Conservation (phyloP, 179 eudicot species). For the Spergularia azorica region DNA sequence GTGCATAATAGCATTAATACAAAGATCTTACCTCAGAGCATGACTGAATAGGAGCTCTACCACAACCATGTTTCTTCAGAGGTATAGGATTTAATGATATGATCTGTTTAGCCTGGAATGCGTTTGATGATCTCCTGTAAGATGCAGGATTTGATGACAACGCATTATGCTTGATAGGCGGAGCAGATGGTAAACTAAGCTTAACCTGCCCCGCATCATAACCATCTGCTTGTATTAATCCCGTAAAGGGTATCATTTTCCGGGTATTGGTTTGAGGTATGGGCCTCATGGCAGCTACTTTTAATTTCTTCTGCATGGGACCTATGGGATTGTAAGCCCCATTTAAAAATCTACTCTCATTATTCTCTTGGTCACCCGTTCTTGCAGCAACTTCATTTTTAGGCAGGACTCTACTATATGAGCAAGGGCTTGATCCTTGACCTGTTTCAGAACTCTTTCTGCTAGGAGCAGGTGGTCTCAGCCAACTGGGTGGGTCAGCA, state of each 20-base stretch:
- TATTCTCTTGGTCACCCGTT: conserved; percentile 39
- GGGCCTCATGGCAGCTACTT: conserved; percentile 84
- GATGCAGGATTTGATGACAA: conserved; percentile 49
- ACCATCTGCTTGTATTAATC: conserved; percentile 49
- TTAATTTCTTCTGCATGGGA: conserved; percentile 48
- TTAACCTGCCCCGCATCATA: conserved; percentile 60
- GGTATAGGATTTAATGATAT: conserved; percentile 90
- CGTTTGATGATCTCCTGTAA: conserved; percentile 59
- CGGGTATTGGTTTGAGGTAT: conserved; percentile 73
- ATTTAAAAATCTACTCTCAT: conserved; percentile 35
- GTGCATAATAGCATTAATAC: neutral
- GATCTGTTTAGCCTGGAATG: conserved; percentile 76
- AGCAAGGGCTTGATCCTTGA: conserved; percentile 41
- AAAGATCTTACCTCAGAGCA: conserved; percentile 70
- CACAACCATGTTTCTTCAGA: conserved; percentile 93
- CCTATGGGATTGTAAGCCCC: conserved; percentile 38
- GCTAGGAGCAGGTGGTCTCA: conserved; percentile 83
- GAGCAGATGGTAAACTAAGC: conserved; percentile 47
- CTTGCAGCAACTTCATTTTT: conserved; percentile 26
- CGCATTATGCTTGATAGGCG: conserved; percentile 49
- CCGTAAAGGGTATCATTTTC: conserved; percentile 73
- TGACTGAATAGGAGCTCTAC: conserved; percentile 76
- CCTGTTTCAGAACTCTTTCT: conserved; percentile 46
- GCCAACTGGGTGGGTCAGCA: conserved; percentile 62
- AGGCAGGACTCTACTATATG: conserved; percentile 30